These are phyloP conservation scores for Lentinula aciculospora DNA, from an alignment of 768 basidiomycete genomes.

Conservation along the genomic window DNA sequence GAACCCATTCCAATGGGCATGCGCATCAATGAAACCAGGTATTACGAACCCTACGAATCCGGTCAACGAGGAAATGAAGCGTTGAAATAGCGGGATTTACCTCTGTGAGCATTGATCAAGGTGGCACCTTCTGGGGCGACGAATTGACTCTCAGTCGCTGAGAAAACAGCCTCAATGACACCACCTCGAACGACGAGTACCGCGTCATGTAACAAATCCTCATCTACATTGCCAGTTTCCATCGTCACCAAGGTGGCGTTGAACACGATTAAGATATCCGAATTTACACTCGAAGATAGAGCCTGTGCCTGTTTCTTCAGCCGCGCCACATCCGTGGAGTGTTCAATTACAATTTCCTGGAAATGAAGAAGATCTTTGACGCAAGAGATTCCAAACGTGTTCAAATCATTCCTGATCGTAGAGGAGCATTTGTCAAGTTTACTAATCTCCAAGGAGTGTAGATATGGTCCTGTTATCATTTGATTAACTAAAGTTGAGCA, in stretches of 20 bases:
- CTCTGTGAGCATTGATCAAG: conserved; percentile 55
- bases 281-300: conserved; percentile 16
- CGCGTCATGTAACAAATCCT: conserved; percentile 49
- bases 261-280: conserved; percentile 49
- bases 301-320: conserved; percentile 45
- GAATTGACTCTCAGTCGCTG: conserved; percentile 17
- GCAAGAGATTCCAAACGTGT: conserved; percentile 60
- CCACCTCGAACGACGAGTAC: conserved; percentile 51
- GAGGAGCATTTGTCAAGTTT: conserved; percentile 43
- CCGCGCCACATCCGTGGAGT: conserved; percentile 55
- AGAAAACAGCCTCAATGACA: conserved; percentile 46
- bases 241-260: conserved; percentile 72
- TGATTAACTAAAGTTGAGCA: background rate
- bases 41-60: conserved; percentile 46
- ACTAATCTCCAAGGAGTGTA: conserved; percentile 57
- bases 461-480: conserved; percentile 44
- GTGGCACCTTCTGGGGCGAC: conserved; percentile 32
- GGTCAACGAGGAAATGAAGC: conserved; percentile 5
- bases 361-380: conserved; percentile 49
- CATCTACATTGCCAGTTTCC: conserved; percentile 42
- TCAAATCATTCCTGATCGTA: conserved; percentile 40
- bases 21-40: conserved; percentile 73
- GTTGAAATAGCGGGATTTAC: conserved; percentile 23
- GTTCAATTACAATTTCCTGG: conserved; percentile 53
- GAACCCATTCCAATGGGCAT: conserved; percentile 69